Conservation (phyloP, 208 protist genomes). For the Vickermania ingenoplastis region DNA sequence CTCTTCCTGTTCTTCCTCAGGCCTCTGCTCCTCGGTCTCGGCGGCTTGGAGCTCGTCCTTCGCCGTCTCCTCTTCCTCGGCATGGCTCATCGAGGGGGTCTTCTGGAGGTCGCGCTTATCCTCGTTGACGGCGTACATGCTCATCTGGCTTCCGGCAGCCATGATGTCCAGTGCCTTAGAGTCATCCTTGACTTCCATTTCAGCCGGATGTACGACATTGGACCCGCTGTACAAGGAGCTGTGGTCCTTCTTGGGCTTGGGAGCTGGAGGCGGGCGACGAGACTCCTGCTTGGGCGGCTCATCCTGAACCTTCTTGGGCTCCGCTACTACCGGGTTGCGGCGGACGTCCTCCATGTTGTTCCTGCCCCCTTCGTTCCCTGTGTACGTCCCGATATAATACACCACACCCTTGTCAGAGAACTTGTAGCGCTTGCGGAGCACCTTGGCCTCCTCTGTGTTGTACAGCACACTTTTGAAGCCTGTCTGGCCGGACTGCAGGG, state of each 20-base stretch:
- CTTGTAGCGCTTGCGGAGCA: neutral
- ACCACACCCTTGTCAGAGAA: conserved; percentile 1
- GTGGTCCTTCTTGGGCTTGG: neutral
- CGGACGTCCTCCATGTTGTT: neutral
- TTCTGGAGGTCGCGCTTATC: neutral
- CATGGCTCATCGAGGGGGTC: neutral
- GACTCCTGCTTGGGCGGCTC: no score
- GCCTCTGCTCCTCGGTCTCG: neutral
- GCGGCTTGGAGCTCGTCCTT: neutral
- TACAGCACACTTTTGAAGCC: neutral
- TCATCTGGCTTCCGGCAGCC: neutral
- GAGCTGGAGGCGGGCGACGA: no score
- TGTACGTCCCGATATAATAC: neutral
- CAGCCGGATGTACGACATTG: neutral
- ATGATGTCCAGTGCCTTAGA: neutral
- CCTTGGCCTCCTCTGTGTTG: neutral
- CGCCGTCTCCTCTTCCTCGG: neutral
- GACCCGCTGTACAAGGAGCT: neutral
- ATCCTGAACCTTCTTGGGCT: neutral
- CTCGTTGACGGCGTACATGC: neutral
- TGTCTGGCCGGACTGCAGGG: neutral
- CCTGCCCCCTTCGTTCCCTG: neutral
- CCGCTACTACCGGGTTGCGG: neutral
- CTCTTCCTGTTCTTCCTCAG: conserved; percentile 1
- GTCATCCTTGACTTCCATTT: neutral